These are phyloP conservation scores for Coniochaeta sp. DNA, from an alignment of 2,329 filamentous ascomycete genomes.

Conservation along the genomic window DNA sequence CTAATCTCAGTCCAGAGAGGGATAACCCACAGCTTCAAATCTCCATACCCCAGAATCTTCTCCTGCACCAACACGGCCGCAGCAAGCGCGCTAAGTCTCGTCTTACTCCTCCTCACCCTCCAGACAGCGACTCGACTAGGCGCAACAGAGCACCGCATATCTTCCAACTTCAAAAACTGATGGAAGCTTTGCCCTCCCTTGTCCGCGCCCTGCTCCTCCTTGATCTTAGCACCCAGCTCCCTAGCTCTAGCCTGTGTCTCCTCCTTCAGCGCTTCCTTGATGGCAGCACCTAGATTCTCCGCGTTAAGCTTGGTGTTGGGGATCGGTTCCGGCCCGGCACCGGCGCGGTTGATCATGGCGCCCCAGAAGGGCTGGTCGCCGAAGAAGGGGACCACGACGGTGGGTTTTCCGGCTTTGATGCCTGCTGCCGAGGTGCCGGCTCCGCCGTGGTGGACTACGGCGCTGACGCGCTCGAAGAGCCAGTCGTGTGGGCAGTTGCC, in stretches of 20 bases:
- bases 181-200: constrained; percentile 64
- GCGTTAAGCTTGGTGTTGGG: constrained; percentile 61
- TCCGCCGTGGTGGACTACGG: constrained; percentile 81
- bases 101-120: constrained; percentile 61
- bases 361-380: constrained; percentile 83
- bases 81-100: constrained; percentile 65
- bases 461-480: constrained; percentile 75
- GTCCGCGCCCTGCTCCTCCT: constrained; percentile 51
- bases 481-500: constrained; percentile 85
- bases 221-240: constrained; percentile 57
- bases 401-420: constrained; percentile 73
- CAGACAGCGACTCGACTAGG: constrained; percentile 67
- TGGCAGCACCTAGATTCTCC: constrained; percentile 58
- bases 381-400: constrained; percentile 80
- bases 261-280: constrained; percentile 52
- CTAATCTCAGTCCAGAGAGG: constrained; percentile 6
- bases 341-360: constrained; percentile 64
- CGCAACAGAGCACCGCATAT: constrained; percentile 62
- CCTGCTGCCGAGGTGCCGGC: constrained; percentile 84
- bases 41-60: constrained; percentile 58
- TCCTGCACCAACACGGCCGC: constrained; percentile 61
- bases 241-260: constrained; percentile 49
- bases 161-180: constrained; percentile 58
- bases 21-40: constrained; percentile 61
- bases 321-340: constrained; percentile 65